These are phyloP conservation scores for Helianthus tuberosus DNA, from an alignment of 129 eudicot genomes.

Conservation along the genomic window DNA sequence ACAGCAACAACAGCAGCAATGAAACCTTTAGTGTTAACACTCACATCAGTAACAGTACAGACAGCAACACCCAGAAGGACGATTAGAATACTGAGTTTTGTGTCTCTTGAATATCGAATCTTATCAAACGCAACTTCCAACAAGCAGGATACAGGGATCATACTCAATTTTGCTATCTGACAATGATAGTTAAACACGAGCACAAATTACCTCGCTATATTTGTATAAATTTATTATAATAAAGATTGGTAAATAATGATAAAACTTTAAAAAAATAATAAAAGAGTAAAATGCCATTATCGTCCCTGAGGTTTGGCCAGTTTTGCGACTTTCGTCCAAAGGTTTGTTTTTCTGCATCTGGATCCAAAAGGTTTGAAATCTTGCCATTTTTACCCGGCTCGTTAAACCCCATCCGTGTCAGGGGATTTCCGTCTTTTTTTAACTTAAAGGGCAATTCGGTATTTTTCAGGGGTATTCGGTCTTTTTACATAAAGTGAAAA, in stretches of 20 bases:
- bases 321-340: too few relatives aligned
- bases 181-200: neutral
- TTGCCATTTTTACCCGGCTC: too few relatives aligned
- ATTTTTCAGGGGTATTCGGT: too few relatives aligned
- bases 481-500: too few relatives aligned
- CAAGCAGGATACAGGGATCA: slow-evolving; percentile 80
- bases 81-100: slow-evolving; percentile 61
- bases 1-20: slow-evolving; percentile 73
- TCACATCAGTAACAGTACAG: slow-evolving; percentile 79
- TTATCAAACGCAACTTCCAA: slow-evolving; percentile 66
- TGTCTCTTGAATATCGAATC: slow-evolving; percentile 66
- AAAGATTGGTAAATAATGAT: neutral
- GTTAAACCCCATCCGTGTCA: too few relatives aligned
- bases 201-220: neutral
- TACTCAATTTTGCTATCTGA: slow-evolving; percentile 81
- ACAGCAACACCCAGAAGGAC: slow-evolving; percentile 76
- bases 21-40: slow-evolving; percentile 73
- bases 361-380: too few relatives aligned
- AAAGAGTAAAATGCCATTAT: too few relatives aligned
- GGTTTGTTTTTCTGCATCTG: too few relatives aligned
- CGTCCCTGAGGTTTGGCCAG: too few relatives aligned
- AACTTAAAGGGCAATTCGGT: too few relatives aligned
- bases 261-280: too few relatives aligned
- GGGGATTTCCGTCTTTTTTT: too few relatives aligned
- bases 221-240: neutral